phyloP scores from a whole-genome alignment of 257 asterid species.

The Solanum medicagineum region DNA sequence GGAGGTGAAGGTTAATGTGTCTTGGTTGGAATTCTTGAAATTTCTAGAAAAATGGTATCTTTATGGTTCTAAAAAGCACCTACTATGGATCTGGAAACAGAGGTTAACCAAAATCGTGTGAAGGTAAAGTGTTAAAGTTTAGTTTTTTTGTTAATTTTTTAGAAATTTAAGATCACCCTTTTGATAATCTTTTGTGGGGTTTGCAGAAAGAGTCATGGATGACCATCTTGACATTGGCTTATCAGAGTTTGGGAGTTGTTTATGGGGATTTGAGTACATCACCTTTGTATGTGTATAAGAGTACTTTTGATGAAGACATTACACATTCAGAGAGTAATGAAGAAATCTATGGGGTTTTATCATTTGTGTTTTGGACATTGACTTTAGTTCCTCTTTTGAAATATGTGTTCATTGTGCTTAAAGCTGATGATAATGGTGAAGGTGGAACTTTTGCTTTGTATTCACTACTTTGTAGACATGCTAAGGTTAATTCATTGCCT shows the following conservation, averaged over 20 bases:
- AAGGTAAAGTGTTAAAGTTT: conserved; percentile 34
- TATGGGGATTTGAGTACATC: conserved; percentile 94
- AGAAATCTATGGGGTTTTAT: conserved; percentile 74
- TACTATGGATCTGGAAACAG: conserved; percentile 66
- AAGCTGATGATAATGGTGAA: conserved; percentile 94
- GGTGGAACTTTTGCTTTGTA: conserved; percentile 93
- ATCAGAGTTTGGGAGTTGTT: conserved; percentile 87
- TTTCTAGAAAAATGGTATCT: conserved; percentile 25
- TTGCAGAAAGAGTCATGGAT: conserved; percentile 86
- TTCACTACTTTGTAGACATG: conserved; percentile 75
- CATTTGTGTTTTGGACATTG: conserved; percentile 79
- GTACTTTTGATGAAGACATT: conserved; percentile 83
- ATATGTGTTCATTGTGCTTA: conserved; percentile 77
- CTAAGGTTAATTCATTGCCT: conserved; percentile 67
- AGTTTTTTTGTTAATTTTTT: background rate
- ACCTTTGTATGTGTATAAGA: conserved; percentile 77
- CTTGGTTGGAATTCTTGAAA: conserved; percentile 15
- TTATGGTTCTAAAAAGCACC: conserved; percentile 21
- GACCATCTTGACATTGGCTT: conserved; percentile 65
- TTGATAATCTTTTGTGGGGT: background rate
- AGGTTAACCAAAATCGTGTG: conserved; percentile 36
- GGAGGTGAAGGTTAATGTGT: conserved; percentile 22
- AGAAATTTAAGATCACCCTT: background rate
- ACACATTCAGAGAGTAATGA: conserved; percentile 66
- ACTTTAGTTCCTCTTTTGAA: conserved; percentile 70